Conservation (phyloP, 2,329 filamentous ascomycete species). For the Penicillium brevicompactum region DNA sequence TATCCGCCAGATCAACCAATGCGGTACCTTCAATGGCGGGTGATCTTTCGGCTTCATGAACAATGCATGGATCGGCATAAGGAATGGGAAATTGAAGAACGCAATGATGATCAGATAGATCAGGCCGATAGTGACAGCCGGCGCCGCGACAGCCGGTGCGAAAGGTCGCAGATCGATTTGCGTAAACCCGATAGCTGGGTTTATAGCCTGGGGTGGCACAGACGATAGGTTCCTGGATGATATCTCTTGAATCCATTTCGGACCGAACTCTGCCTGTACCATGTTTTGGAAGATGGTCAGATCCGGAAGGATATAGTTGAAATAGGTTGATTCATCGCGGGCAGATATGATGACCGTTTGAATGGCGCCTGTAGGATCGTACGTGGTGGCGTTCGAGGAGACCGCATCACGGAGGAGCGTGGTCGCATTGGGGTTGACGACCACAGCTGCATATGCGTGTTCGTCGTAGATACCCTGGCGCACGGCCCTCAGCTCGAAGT, state of each 20-base stretch:
- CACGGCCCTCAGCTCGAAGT: slow-evolving; percentile 58
- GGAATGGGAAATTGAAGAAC: slow-evolving; percentile 68
- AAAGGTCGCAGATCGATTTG: slow-evolving; percentile 63
- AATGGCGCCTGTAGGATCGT: slow-evolving; percentile 61
- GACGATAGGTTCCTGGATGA: slow-evolving; percentile 46
- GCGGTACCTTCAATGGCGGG: slow-evolving; percentile 59
- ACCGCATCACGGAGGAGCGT: slow-evolving; percentile 59
- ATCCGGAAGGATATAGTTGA: slow-evolving; percentile 56
- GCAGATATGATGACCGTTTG: slow-evolving; percentile 60
- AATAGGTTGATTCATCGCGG: slow-evolving; percentile 58
- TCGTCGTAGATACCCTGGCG: slow-evolving; percentile 62
- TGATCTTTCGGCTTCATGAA: slow-evolving; percentile 56
- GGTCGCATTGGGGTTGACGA: slow-evolving; percentile 66
- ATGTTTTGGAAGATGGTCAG: slow-evolving; percentile 51
- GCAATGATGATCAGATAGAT: slow-evolving; percentile 70
- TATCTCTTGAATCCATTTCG: slow-evolving; percentile 41
- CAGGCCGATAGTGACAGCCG: slow-evolving; percentile 63
- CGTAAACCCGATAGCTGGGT: slow-evolving; percentile 59
- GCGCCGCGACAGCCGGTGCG: slow-evolving; percentile 55
- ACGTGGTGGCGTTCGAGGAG: slow-evolving; percentile 57
- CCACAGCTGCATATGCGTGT: slow-evolving; percentile 62
- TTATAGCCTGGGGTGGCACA: slow-evolving; percentile 55
- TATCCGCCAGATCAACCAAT: slow-evolving; percentile 63
- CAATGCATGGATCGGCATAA: slow-evolving; percentile 64
- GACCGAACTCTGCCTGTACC: slow-evolving; percentile 53